Percentiles rank a stretch among this genome's conserved stretches.
These are phyloP conservation scores for Ganoderma sp. DNA, from an alignment of 1,284 basidiomycete genomes.

Conservation along the genomic window DNA sequence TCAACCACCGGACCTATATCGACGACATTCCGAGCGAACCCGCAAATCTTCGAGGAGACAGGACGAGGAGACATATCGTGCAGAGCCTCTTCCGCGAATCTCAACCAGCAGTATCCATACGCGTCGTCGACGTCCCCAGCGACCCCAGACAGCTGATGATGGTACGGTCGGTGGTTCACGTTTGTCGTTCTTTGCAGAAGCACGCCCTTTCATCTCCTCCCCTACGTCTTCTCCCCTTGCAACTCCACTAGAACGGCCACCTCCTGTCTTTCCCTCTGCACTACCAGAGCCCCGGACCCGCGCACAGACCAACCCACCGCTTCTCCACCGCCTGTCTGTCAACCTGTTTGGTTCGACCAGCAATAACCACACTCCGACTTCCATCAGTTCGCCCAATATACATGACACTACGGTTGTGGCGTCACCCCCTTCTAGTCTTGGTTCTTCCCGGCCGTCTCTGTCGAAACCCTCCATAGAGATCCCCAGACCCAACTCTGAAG, in stretches of 20 bases:
- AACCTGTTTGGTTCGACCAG: slow-evolving; percentile 61
- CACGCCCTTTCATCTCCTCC: slow-evolving; percentile 23
- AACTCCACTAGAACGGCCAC: slow-evolving; percentile 27
- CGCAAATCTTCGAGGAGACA: slow-evolving; percentile 26
- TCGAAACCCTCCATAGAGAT: slow-evolving; percentile 52
- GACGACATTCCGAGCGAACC: slow-evolving; percentile 57
- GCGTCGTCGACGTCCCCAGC: slow-evolving; percentile 33
- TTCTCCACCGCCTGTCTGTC: slow-evolving; percentile 73
- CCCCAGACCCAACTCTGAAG: slow-evolving; percentile 57
- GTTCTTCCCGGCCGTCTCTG: slow-evolving; percentile 54
- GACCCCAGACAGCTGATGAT: slow-evolving; percentile 41
- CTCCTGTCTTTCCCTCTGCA: slow-evolving; percentile 28
- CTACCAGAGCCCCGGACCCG: slow-evolving; percentile 50
- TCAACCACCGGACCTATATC: slow-evolving; percentile 49
- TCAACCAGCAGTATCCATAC: slow-evolving; percentile 25
- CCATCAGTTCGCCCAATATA: slow-evolving; percentile 37
- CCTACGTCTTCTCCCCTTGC: slow-evolving; percentile 28
- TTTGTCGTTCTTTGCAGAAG: slow-evolving; percentile 28
- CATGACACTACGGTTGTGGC: slow-evolving; percentile 33
- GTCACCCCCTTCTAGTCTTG: slow-evolving; percentile 45
- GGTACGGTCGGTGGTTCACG: slow-evolving; percentile 27
- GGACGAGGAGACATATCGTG: slow-evolving; percentile 18
- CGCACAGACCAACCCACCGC: slow-evolving; percentile 71
- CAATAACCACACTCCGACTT: slow-evolving; percentile 38
- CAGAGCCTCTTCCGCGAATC: slow-evolving; percentile 21